phyloP scores from a whole-genome alignment of 768 basidiomycete species.

The Coprinellus micaceus region DNA sequence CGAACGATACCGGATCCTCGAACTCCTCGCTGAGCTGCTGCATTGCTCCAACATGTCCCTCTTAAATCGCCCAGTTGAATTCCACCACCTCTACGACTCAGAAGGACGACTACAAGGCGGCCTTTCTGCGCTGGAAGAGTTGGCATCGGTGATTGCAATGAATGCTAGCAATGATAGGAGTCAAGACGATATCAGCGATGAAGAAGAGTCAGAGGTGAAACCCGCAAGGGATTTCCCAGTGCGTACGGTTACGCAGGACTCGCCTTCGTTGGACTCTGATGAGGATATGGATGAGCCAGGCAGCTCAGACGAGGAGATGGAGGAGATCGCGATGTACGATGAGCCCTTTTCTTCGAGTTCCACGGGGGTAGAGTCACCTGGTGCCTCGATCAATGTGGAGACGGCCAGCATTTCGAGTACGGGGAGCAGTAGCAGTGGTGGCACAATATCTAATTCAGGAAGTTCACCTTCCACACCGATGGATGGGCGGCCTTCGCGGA shows the following conservation, averaged over 20 bases:
- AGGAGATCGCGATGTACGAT: constrained; percentile 77
- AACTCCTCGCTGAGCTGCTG: constrained; percentile 92
- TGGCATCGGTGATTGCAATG: constrained; percentile 79
- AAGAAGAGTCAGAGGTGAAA: constrained; percentile 29
- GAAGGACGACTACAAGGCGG: constrained; percentile 89
- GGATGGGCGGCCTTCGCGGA: constrained; percentile 4
- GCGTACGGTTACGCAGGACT: constrained; percentile 46
- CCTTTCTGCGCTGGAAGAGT: constrained; percentile 74
- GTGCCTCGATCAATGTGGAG: neutral
- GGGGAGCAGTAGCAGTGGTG: neutral
- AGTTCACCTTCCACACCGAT: constrained; percentile 7
- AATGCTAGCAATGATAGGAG: constrained; percentile 48
- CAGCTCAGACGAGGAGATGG: constrained; percentile 77
- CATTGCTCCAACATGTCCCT: constrained; percentile 99
- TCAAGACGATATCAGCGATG: constrained; percentile 59
- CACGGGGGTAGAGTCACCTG: no score
- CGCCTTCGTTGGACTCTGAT: constrained; percentile 62
- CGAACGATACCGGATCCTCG: constrained; percentile 94
- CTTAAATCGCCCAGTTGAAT: constrained; percentile 75
- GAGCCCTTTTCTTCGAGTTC: no score
- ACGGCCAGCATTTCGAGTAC: constrained; percentile 1
- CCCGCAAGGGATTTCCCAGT: constrained; percentile 69
- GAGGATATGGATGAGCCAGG: constrained; percentile 77
- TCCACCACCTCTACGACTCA: constrained; percentile 68
- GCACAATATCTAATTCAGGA: constrained; percentile 2